phyloP scores from a whole-genome alignment of 2,329 filamentous ascomycete species.

The Byssothecium circinans region DNA sequence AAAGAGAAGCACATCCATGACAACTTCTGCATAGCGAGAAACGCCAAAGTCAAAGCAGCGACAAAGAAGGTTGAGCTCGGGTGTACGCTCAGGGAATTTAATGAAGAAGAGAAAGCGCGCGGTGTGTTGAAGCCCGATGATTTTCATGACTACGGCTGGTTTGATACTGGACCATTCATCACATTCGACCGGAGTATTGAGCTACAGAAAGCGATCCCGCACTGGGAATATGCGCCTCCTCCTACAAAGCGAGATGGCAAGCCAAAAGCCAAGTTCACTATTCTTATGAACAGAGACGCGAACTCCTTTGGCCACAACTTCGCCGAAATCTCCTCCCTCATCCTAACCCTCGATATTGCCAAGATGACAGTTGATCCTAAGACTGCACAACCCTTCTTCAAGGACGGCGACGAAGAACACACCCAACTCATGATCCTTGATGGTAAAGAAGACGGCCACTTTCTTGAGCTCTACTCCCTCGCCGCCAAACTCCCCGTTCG shows the following conservation, averaged over 20 bases:
- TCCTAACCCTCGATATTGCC: background rate
- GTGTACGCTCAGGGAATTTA: background rate
- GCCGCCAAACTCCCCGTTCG: background rate
- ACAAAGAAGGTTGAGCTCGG: background rate
- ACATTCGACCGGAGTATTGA: background rate
- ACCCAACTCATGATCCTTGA: constrained; percentile 1
- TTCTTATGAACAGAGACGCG: background rate
- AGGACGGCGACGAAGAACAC: background rate
- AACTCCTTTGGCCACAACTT: background rate
- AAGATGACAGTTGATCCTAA: background rate
- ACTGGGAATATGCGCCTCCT: background rate
- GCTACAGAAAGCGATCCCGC: background rate
- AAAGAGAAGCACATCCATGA: background rate
- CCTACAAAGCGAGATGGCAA: background rate
- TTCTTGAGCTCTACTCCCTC: background rate
- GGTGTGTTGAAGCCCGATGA: background rate
- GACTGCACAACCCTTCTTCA: background rate
- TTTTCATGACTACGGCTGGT: background rate
- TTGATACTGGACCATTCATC: background rate
- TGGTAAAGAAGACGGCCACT: background rate
- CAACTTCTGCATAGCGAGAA: background rate
- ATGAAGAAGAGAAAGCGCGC: background rate
- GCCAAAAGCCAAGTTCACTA: background rate
- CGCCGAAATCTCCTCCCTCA: background rate
- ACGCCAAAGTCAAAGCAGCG: background rate